Conservation (phyloP, 2,329 filamentous ascomycete species). For the Xylariaceae sp. region DNA sequence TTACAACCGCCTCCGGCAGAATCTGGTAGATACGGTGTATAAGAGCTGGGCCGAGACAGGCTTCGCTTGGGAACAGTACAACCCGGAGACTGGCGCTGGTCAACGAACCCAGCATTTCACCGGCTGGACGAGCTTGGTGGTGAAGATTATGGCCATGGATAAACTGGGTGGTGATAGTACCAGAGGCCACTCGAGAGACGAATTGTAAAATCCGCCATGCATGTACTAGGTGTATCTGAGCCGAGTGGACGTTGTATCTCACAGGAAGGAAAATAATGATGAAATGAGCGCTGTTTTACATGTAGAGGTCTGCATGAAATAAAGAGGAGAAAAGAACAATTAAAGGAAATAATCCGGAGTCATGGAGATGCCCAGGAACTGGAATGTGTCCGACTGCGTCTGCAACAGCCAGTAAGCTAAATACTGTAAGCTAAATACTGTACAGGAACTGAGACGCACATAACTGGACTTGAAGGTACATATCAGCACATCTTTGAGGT, state of each 20-base stretch:
- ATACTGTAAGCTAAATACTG: no score
- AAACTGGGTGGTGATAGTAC: slow-evolving; percentile 44
- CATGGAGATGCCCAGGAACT: no score
- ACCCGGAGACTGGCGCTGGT: slow-evolving; percentile 86
- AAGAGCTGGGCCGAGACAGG: slow-evolving; percentile 84
- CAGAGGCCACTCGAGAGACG: slow-evolving; percentile 38
- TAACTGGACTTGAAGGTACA: no score
- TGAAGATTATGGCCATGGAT: slow-evolving; percentile 96
- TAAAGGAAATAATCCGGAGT: no score
- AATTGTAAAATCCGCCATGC: slow-evolving; percentile 42
- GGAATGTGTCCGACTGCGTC: no score
- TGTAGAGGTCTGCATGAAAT: no score
- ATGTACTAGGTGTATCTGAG: no score
- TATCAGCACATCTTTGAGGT: no score
- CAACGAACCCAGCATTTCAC: slow-evolving; percentile 97
- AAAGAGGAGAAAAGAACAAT: no score
- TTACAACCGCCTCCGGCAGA: slow-evolving; percentile 72
- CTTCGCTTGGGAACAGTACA: slow-evolving; percentile 98
- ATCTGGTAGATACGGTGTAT: slow-evolving; percentile 85
- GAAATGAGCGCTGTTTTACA: slow-evolving; percentile 12
- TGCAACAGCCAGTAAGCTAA: no score
- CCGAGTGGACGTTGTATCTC: slow-evolving; percentile 10
- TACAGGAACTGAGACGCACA: no score
- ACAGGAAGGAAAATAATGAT: slow-evolving; percentile 8
- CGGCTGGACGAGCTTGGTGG: slow-evolving; percentile 96